Evolutionary conservation across 805 yeast genomes (phyloP).

Genomic region (Zygosaccharomyces kombuchaensis): DNA sequence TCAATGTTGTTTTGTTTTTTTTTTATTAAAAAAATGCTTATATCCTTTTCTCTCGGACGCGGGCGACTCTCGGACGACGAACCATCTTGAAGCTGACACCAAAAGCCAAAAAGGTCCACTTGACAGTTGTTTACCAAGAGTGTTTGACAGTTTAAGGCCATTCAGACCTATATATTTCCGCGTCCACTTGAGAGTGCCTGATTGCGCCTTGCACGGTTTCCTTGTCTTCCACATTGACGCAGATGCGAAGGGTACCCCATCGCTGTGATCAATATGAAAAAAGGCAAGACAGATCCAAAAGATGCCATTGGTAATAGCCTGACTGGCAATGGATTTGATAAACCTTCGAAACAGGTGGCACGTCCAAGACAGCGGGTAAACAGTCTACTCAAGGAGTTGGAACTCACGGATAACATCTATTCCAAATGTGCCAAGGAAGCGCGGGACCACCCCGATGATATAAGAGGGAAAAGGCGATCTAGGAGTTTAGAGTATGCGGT

Average conservation of each 20-base stretch:
- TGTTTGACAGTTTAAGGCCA: no score
- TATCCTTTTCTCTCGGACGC: no score
- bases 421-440: slow-evolving; percentile 16
- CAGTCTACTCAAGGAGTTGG: slow-evolving; percentile 19
- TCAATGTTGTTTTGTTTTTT: no score
- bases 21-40: neutral
- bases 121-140: no score
- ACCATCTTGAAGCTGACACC: no score
- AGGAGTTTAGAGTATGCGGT: neutral
- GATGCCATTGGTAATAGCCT: neutral
- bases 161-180: no score
- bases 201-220: neutral
- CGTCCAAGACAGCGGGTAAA: slow-evolving; percentile 1
- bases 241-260: slow-evolving; percentile 3
- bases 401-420: slow-evolving; percentile 27
- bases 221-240: neutral
- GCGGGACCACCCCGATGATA: slow-evolving; percentile 8
- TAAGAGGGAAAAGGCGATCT: slow-evolving; percentile 8
- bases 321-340: neutral
- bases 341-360: neutral
- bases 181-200: no score
- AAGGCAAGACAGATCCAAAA: slow-evolving; percentile 3
- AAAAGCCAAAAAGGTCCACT: no score
- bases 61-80: no score
- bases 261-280: slow-evolving; percentile 4